Evolutionary conservation across 371 early-diverging fungal genomes (phyloP).

Genomic region (Syncephalis plumigaleata): DNA sequence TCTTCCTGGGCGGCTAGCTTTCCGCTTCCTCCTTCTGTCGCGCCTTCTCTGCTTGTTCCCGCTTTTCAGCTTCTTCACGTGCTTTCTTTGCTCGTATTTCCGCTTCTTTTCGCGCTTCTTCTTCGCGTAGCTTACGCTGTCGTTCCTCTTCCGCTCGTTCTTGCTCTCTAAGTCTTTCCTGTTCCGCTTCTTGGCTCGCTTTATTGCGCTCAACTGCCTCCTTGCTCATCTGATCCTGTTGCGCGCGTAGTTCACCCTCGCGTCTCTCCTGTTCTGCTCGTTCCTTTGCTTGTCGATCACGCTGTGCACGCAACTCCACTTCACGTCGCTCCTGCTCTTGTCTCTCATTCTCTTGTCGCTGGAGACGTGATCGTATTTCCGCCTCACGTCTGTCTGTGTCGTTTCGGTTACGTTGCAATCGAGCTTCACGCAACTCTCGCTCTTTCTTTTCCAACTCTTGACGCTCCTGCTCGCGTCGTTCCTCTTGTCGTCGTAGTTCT

Average conservation of each 20-base stretch:
- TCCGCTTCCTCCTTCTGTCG: too few species aligned
- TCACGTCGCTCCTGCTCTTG: constrained; percentile 13
- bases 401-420: constrained; percentile 7
- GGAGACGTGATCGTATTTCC: constrained; percentile 10
- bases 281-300: constrained; percentile 6
- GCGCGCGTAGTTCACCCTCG: constrained; percentile 6
- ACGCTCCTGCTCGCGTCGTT: constrained; percentile 32
- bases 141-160: too few species aligned
- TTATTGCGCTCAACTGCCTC: too few species aligned
- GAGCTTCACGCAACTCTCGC: constrained; percentile 16
- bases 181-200: too few species aligned
- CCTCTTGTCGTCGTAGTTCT: constrained; percentile 11
- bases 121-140: too few species aligned
- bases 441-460: constrained; percentile 17
- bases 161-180: too few species aligned
- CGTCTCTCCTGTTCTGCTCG: not conserved
- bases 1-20: constrained; percentile 4
- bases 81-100: constrained; percentile 2
- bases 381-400: constrained; percentile 13
- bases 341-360: constrained; percentile 13
- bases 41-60: not conserved
- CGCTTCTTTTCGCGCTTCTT: constrained; percentile 15
- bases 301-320: constrained; percentile 10
- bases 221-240: constrained; percentile 6
- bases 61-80: constrained; percentile 5